Percentiles rank a stretch among this genome's conserved stretches.
These are phyloP conservation scores for Hanseniaspora guilliermondii DNA, from an alignment of 805 yeast species.

Conservation along the genomic window DNA sequence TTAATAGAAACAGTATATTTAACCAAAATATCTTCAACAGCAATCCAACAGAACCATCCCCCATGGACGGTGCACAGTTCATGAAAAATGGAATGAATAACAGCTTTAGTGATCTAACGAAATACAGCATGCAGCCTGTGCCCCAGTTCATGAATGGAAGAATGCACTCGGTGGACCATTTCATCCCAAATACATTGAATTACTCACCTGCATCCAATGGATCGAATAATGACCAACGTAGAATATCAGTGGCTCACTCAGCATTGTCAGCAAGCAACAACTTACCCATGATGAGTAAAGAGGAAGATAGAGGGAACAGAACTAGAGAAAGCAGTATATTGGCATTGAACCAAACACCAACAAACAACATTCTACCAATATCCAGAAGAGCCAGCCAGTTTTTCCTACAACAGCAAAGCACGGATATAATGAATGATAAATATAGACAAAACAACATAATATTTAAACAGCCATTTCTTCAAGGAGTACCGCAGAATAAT, in stretches of 20 bases:
- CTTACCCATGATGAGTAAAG: neutral
- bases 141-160: slow-evolving; percentile 1
- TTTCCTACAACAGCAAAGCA: slow-evolving; percentile 9
- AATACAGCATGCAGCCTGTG: neutral
- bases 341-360: neutral
- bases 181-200: neutral
- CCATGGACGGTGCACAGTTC: neutral
- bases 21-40: neutral
- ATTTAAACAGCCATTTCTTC: neutral
- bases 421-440: slow-evolving; percentile 2
- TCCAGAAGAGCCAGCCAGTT: slow-evolving; percentile 10
- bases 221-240: neutral
- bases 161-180: neutral
- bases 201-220: neutral
- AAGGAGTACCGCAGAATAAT: neutral
- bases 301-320: neutral
- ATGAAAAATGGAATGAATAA: neutral
- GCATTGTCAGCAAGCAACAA: neutral
- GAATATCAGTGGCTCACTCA: neutral
- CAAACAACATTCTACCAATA: neutral
- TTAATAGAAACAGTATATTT: neutral
- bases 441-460: neutral
- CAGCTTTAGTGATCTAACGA: neutral
- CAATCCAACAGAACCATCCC: neutral
- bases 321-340: slow-evolving; percentile 9